A percentile compares a stretch with the other conserved stretches of the same genome.
These are phyloP conservation scores for Leishmania aethiopica DNA, from an alignment of 208 protist genomes.

Conservation along the genomic window DNA sequence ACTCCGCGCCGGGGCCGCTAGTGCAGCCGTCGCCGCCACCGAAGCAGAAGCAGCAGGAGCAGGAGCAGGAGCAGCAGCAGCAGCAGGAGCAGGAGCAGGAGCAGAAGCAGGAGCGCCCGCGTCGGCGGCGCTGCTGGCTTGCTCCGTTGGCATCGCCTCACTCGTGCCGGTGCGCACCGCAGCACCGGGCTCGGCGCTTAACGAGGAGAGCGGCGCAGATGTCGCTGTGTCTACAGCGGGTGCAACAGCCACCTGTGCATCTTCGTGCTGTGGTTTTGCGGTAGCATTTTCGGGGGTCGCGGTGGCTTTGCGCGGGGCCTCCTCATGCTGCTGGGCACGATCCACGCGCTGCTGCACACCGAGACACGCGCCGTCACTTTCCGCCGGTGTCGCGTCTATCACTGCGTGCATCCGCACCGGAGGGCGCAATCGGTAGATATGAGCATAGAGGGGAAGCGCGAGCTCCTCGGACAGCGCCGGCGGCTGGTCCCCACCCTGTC, in stretches of 20 bases:
- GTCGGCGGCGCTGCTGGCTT: not conserved
- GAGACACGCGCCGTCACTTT: not conserved
- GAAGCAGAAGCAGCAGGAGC: not conserved
- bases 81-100: not conserved
- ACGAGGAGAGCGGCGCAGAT: not conserved
- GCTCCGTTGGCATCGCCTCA: not conserved
- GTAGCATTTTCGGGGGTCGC: constrained; percentile 18
- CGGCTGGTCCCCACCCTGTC: not conserved
- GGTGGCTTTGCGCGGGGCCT: not conserved
- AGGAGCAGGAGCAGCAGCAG: not conserved
- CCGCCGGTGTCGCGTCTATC: not conserved
- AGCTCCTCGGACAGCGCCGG: constrained; percentile 13
- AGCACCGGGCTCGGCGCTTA: not conserved
- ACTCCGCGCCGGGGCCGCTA: not conserved
- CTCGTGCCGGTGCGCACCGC: not conserved
- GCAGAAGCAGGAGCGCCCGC: not conserved
- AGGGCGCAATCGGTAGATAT: constrained; percentile 43
- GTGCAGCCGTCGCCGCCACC: not conserved
- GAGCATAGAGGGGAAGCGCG: constrained; percentile 36
- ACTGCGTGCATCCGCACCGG: constrained; percentile 41
- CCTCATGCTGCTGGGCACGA: not conserved
- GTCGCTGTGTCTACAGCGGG: not conserved
- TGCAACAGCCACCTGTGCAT: not conserved
- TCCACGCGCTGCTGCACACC: constrained; percentile 1
- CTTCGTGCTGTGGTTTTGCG: not conserved